Evolutionary conservation across 2,329 filamentous ascomycete genomes (phyloP).

Genomic region (Aspergillus calidoustus): DNA sequence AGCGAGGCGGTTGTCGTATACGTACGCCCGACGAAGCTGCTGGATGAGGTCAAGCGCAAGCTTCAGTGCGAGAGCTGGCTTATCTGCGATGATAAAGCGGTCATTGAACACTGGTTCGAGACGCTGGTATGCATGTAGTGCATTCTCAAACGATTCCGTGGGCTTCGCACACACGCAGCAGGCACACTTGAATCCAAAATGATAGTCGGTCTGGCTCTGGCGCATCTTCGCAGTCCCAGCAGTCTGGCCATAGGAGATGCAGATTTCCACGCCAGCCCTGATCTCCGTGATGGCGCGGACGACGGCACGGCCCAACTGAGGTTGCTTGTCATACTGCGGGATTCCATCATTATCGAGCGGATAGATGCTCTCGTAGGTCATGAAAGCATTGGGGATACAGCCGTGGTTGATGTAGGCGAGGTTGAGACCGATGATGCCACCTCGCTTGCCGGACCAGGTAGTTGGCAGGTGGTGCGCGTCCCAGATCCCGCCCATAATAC

Average conservation of each 20-base stretch:
- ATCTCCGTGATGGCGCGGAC: constrained; percentile 28
- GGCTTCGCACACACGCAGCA: constrained; percentile 29
- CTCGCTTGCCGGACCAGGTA: not conserved
- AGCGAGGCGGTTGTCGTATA: constrained; percentile 24
- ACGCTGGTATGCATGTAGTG: constrained; percentile 14
- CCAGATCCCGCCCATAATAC: constrained; percentile 15
- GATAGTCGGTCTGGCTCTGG: constrained; percentile 14
- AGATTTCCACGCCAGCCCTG: constrained; percentile 31
- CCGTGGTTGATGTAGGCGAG: constrained; percentile 31
- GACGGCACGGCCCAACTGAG: constrained; percentile 4
- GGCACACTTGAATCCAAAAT: constrained; percentile 30
- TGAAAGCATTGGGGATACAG: constrained; percentile 29
- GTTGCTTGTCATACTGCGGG: not conserved
- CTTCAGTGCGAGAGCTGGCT: constrained; percentile 23
- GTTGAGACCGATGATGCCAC: constrained; percentile 19
- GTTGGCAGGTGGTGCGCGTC: constrained; percentile 11
- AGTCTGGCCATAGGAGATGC: constrained; percentile 25
- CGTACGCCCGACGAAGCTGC: not conserved
- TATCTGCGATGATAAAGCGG: constrained; percentile 7
- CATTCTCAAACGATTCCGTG: constrained; percentile 17
- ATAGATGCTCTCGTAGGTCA: constrained; percentile 17
- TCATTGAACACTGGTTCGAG: constrained; percentile 11
- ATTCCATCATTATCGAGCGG: constrained; percentile 1
- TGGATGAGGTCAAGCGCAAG: constrained; percentile 17
- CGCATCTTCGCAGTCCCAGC: constrained; percentile 14